phyloP scores from a whole-genome alignment of 352 stramenopile genomes.

The Globisporangium iwayamae region DNA sequence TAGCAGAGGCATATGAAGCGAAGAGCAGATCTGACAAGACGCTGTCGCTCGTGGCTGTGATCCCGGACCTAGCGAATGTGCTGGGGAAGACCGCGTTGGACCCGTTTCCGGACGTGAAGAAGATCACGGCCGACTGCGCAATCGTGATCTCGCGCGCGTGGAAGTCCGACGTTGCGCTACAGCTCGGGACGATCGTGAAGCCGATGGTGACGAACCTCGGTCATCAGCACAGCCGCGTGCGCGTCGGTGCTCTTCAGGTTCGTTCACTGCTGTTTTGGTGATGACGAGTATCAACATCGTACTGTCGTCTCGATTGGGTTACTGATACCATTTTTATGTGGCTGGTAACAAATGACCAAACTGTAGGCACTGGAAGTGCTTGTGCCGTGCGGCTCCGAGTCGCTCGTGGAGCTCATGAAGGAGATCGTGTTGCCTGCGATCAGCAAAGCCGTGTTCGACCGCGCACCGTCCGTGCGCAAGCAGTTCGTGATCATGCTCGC shows the following conservation, averaged over 20 bases:
- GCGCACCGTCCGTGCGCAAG: conserved; percentile 60
- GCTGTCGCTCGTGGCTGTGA: conserved; percentile 45
- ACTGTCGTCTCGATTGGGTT: neutral
- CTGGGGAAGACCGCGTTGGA: conserved; percentile 72
- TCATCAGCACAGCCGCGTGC: conserved; percentile 81
- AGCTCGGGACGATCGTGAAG: conserved; percentile 64
- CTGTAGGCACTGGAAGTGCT: conserved; percentile 56
- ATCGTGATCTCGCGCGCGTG: conserved; percentile 52
- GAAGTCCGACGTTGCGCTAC: conserved; percentile 55
- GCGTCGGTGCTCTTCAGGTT: conserved; percentile 65
- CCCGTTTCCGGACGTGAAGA: conserved; percentile 81
- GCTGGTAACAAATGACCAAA: neutral
- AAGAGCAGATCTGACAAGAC: conserved; percentile 1
- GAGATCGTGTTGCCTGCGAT: conserved; percentile 64
- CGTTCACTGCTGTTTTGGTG: neutral
- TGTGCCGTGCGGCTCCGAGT: conserved; percentile 64
- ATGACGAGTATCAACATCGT: neutral
- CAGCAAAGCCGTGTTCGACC: conserved; percentile 70
- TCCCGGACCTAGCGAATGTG: conserved; percentile 62
- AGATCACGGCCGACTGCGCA: conserved; percentile 58
- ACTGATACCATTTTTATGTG: neutral
- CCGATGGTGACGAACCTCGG: conserved; percentile 66
- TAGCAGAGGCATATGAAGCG: conserved; percentile 17
- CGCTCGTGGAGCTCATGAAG: conserved; percentile 72
- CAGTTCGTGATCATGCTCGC: conserved; percentile 58